A percentile compares a stretch with the other conserved stretches of the same genome.
Evolutionary conservation across 2,329 filamentous ascomycete species (phyloP).

Genomic region (Phoma sp.): DNA sequence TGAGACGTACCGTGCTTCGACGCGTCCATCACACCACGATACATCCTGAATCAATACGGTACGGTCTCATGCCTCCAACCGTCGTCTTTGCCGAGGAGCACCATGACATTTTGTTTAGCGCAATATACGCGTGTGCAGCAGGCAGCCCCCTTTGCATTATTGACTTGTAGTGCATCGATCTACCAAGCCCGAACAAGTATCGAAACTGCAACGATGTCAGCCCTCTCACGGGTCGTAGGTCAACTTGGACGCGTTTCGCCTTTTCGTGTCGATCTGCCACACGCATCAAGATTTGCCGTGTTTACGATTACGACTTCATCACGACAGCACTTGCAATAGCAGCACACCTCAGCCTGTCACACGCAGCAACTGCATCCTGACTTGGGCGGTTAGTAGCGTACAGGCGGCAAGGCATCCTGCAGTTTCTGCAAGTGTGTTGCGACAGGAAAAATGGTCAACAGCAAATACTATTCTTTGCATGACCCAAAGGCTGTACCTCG

Average conservation of each 20-base stretch:
- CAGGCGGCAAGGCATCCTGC: slow-evolving; percentile 4
- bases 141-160: slow-evolving; percentile 15
- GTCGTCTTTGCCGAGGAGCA: slow-evolving; percentile 28
- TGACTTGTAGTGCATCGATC: slow-evolving; percentile 15
- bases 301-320: slow-evolving; percentile 12
- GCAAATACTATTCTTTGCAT: slow-evolving; percentile 10
- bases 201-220: slow-evolving; percentile 19
- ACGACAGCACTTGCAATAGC: slow-evolving; percentile 7
- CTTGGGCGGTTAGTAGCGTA: background rate
- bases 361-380: slow-evolving; percentile 2
- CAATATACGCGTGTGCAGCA: slow-evolving; percentile 27
- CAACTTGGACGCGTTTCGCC: slow-evolving; percentile 10
- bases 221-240: slow-evolving; percentile 16
- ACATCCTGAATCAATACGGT: slow-evolving; percentile 33
- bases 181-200: slow-evolving; percentile 22
- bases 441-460: slow-evolving; percentile 9
- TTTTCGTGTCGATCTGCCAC: slow-evolving; percentile 14
- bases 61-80: slow-evolving; percentile 32
- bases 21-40: slow-evolving; percentile 37
- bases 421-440: background rate
- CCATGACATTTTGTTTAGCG: slow-evolving; percentile 30
- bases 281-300: slow-evolving; percentile 3
- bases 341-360: slow-evolving; percentile 12
- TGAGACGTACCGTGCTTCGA: slow-evolving; percentile 45
- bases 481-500: slow-evolving; percentile 14